Conservation (phyloP, 1,284 basidiomycete genomes). For the Ustilago loliicola region DNA sequence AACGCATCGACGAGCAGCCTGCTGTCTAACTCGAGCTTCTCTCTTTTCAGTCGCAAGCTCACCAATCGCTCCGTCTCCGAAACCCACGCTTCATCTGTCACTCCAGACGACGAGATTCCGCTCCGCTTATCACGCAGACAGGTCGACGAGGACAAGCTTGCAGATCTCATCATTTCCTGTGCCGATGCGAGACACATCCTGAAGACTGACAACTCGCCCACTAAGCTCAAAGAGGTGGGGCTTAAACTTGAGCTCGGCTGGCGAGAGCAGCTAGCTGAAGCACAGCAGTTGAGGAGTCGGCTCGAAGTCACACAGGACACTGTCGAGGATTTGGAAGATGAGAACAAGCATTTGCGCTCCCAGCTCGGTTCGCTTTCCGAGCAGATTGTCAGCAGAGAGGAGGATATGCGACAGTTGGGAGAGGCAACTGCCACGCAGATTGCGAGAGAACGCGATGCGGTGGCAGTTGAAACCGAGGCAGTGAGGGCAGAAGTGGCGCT, state of each 20-base stretch:
- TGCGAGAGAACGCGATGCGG: slow-evolving; percentile 1
- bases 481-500: background rate
- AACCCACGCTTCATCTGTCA: slow-evolving; percentile 6
- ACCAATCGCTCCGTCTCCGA: slow-evolving; percentile 14
- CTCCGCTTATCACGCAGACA: slow-evolving; percentile 26
- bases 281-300: slow-evolving; percentile 22
- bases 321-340: slow-evolving; percentile 48
- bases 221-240: slow-evolving; percentile 38
- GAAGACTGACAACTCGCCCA: slow-evolving; percentile 26
- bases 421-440: slow-evolving; percentile 8
- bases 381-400: slow-evolving; percentile 40
- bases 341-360: slow-evolving; percentile 41
- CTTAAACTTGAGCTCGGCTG: slow-evolving; percentile 43
- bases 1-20: slow-evolving; percentile 13
- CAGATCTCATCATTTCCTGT: slow-evolving; percentile 43
- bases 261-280: slow-evolving; percentile 44
- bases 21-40: slow-evolving; percentile 16
- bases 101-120: slow-evolving; percentile 6
- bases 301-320: slow-evolving; percentile 32
- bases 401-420: slow-evolving; percentile 13
- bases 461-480: slow-evolving; percentile 1
- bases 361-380: slow-evolving; percentile 43
- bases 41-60: slow-evolving; percentile 23
- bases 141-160: slow-evolving; percentile 41
- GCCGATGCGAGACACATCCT: slow-evolving; percentile 46